A percentile compares a stretch with the other conserved stretches of the same genome.
Conservation (phyloP, 257 asterid genomes). For the Solanum pinnatisectum region DNA sequence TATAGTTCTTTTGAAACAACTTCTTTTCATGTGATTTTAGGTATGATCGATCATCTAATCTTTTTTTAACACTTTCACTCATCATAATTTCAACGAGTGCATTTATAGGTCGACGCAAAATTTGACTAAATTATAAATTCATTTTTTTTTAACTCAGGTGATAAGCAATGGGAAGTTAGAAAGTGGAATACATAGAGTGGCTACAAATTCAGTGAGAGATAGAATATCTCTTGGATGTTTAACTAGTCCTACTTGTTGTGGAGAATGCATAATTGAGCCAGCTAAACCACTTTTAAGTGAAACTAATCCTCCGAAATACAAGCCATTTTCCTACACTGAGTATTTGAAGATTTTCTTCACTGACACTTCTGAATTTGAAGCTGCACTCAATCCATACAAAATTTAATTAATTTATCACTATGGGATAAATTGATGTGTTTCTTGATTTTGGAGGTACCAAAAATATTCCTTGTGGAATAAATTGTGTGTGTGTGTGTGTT, state of each 20-base stretch:
- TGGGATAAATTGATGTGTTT: not conserved
- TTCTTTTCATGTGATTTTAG: not conserved
- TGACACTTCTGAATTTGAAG: not conserved
- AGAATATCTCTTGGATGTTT: not conserved
- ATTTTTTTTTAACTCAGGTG: not conserved
- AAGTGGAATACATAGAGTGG: constrained; percentile 1
- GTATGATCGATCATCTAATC: not conserved
- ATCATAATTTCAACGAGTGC: not conserved
- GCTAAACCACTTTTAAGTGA: not conserved
- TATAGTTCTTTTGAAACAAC: not conserved
- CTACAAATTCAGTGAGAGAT: not conserved
- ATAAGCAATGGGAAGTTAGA: not conserved
- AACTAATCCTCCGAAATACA: not conserved
- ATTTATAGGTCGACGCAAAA: not conserved
- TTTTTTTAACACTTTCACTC: not conserved
- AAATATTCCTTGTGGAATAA: not conserved
- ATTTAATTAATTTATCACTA: not conserved
- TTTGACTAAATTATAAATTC: not conserved
- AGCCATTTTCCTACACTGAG: not conserved
- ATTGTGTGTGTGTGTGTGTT: not conserved
- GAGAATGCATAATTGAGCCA: not conserved
- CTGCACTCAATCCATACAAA: not conserved
- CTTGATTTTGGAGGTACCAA: not conserved
- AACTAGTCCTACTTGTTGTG: not conserved
- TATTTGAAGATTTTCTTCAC: not conserved